Base-by-base conservation (phyloP, 2,329 filamentous ascomycete genomes). In the Fusarium humuli region DNA sequence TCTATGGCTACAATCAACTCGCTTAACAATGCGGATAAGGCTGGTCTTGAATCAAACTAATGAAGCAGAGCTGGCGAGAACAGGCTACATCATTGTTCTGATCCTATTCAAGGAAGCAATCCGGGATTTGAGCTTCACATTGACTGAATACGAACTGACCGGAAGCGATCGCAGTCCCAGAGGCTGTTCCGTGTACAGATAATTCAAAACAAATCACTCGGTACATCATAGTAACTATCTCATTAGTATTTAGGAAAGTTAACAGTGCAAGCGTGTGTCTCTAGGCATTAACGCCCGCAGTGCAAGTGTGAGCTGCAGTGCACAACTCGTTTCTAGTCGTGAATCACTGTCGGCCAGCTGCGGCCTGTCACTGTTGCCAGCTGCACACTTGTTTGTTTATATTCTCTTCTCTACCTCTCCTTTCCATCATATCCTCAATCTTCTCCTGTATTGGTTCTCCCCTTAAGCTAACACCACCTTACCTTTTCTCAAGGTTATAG, bases 21-120 rank as follows among this genome's bases (percentile, higher is more conserved):
- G 5, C 34, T 37, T 0, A 0, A 3, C 34, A 37, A 37, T 37
- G 34, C 4, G 34, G n/a, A 37, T 0, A n/a, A 4, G 10, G 3
- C 3, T 37, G 18, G 3, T 37, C 18, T 6, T 12, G 1, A 1
- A 3, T 0, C 0, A 37, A 37, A 37, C 0, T 6, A 37, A 37
- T 2, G 18, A 37, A 37, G 34, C 1, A 37, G 0, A 37, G 34
- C 18, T 37, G 10, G 18, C 12, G 18, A 37, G 2, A n/a, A n/a
- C 6, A 18, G 34, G 18, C 10, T 0, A 3, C 18, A 37, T n/a
- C 34, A n/a, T 11, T n/a, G 34, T 1, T n/a, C 18, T n/a, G 34
- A n/a, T 7, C 10, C 10, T n/a, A 18, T 37, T n/a, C 10, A n/a
- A n/a, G 18, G 10, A 37, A 37, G 18, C 34, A 37, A 4, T 0